These are phyloP conservation scores for Henckelia pumila DNA, from an alignment of 257 asterid species.

Conservation along the genomic window DNA sequence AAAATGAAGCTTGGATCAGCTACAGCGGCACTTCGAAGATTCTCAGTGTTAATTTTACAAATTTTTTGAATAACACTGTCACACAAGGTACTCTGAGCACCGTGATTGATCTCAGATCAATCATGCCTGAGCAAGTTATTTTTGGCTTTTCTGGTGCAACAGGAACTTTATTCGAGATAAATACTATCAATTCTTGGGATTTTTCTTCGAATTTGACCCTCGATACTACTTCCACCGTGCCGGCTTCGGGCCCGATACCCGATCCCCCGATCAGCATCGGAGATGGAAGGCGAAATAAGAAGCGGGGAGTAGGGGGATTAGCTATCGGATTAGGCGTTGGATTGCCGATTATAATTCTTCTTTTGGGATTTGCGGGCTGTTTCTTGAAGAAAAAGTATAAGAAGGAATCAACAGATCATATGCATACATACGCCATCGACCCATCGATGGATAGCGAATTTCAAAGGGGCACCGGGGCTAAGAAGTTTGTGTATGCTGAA, in stretches of 20 bases:
- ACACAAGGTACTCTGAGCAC: not conserved
- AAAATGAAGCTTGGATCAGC: constrained; percentile 30
- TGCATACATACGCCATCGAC: not conserved
- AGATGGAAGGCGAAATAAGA: not conserved
- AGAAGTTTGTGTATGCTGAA: too few relatives aligned
- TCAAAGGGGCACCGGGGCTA: not conserved
- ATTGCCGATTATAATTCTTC: not conserved
- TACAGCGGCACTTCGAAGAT: constrained; percentile 23
- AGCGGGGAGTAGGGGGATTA: too few relatives aligned
- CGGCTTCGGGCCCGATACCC: not conserved
- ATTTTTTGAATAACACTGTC: not conserved
- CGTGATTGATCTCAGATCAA: constrained; percentile 8
- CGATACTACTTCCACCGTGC: not conserved
- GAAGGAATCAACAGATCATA: not conserved
- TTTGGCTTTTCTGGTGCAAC: not conserved
- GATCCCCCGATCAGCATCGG: not conserved
- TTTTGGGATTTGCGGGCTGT: not conserved
- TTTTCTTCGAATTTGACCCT: not conserved
- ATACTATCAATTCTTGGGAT: not conserved
- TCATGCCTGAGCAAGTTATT: not conserved
- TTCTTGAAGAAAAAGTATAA: not conserved
- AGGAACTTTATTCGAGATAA: not conserved
- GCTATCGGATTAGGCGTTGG: not conserved
- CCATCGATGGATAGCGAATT: not conserved
- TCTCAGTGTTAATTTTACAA: constrained; percentile 28